Base-by-base conservation (phyloP, 2,329 filamentous ascomycete genomes). In the Stagonosporopsis chrysanthemi region DNA sequence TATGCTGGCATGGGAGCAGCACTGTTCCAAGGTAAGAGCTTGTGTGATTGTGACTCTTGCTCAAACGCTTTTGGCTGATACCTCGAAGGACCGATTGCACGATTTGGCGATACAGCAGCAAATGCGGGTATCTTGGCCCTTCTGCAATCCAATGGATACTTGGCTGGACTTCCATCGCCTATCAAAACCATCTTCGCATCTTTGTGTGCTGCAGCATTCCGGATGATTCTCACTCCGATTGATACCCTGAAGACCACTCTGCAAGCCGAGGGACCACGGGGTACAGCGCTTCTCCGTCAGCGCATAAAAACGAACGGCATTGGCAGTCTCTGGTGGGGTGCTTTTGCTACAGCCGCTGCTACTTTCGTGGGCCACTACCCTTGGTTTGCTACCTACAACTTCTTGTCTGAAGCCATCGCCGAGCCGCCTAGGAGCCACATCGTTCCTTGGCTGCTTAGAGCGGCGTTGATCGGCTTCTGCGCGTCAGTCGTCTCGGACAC, bases 361-460 rank as follows among this genome's bases (percentile, higher is more conserved):
- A 72, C 69, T 0, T 72, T 72, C 29, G 67, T 71, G 0, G 69
- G 69, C 5, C 68, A 72, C 17, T 72, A 72, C 46, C 69, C 69
- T 6, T 72, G 69, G 69, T 72, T 72, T 36, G 68, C 68, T 1
- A 63, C 59, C 0, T 72, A 71, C 47, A 71, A 71, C 35, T 62
- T 68, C 23, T 60, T 72, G 0, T 72, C 69, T 0, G 66, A 68
- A 9, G 50, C 55, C 1, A 65, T 71, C 6, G 48, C 29, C 11
- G 67, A 70, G 49, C 68, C 69, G 6, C 50, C 63, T 0, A 66
- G 56, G n/a, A 49, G 65, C 3, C 54, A 70, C 22, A 60, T 71
- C 11, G 47, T 64, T 0, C 58, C 61, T 36, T 72, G 69, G 69
- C 53, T 72, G 2, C 60, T 72, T 1, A 62, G 69, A 7, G 63